A percentile compares a stretch with the other conserved stretches of the same genome.
These are phyloP conservation scores for Diaporthe capsici DNA, from an alignment of 2,329 filamentous ascomycete genomes.

Conservation along the genomic window DNA sequence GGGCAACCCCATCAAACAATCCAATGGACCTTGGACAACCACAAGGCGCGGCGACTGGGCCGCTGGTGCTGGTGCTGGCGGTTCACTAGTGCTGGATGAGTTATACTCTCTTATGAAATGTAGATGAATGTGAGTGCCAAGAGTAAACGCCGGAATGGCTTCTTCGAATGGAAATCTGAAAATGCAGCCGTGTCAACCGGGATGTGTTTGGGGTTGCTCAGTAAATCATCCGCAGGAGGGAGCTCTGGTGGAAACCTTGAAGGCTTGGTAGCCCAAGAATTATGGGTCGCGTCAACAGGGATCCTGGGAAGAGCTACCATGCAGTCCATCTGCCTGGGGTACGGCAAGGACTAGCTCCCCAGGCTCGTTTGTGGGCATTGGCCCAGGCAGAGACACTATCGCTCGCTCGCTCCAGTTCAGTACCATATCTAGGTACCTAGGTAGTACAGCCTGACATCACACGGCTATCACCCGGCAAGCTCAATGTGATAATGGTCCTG, in stretches of 20 bases:
- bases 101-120: slow-evolving; percentile 20
- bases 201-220: slow-evolving; percentile 9
- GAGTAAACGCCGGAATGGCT: slow-evolving; percentile 1
- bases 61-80: not conserved
- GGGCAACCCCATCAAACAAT: slow-evolving; percentile 8
- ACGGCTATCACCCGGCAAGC: too few species aligned
- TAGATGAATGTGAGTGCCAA: slow-evolving; percentile 18
- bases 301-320: slow-evolving; percentile 3
- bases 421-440: not conserved
- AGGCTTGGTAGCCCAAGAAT: slow-evolving; percentile 8
- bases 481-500: not conserved
- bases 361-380: not conserved
- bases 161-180: slow-evolving; percentile 11
- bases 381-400: not conserved
- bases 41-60: not conserved
- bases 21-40: not conserved
- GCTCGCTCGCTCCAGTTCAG: not conserved
- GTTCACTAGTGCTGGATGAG: slow-evolving; percentile 12
- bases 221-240: not conserved
- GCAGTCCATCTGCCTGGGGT: not conserved
- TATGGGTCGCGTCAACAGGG: slow-evolving; percentile 28
- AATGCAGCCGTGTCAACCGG: slow-evolving; percentile 16
- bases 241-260: slow-evolving; percentile 31
- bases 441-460: not conserved
- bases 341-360: slow-evolving; percentile 5